Evolutionary conservation across 2,329 filamentous ascomycete genomes (phyloP).

Genomic region (Pseudopyrenochaeta lycopersici): DNA sequence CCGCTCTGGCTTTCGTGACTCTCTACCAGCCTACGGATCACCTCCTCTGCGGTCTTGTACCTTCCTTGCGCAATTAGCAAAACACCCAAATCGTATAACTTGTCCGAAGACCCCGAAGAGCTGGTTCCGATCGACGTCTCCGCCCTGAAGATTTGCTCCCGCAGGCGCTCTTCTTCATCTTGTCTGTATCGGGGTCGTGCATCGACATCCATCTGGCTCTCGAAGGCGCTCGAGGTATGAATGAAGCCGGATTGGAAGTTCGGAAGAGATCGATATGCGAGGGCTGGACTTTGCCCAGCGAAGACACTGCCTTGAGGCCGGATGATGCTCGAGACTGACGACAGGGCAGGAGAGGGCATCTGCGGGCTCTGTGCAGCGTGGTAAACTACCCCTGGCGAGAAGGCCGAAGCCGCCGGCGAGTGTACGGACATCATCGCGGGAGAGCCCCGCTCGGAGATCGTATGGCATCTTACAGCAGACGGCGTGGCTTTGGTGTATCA

Average conservation of each 20-base stretch:
- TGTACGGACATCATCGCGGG: slow-evolving; percentile 3
- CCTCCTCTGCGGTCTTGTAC: slow-evolving; percentile 23
- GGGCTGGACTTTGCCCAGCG: slow-evolving; percentile 22
- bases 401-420: slow-evolving; percentile 11
- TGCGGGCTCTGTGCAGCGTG: slow-evolving; percentile 11
- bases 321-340: slow-evolving; percentile 26
- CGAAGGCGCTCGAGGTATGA: neutral
- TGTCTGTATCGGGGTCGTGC: slow-evolving; percentile 14
- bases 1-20: too few relatives aligned
- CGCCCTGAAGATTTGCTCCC: slow-evolving; percentile 14
- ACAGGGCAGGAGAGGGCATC: slow-evolving; percentile 21
- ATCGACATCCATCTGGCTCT: neutral
- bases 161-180: slow-evolving; percentile 18
- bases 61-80: slow-evolving; percentile 25
- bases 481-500: slow-evolving; percentile 26
- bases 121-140: slow-evolving; percentile 7
- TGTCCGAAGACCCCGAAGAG: slow-evolving; percentile 6
- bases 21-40: slow-evolving; percentile 20
- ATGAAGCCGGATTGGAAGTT: neutral
- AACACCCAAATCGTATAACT: slow-evolving; percentile 11
- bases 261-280: slow-evolving; percentile 14
- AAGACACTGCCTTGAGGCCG: slow-evolving; percentile 21
- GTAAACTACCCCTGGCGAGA: slow-evolving; percentile 2
- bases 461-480: slow-evolving; percentile 23
- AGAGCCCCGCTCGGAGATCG: slow-evolving; percentile 26